Conservation (phyloP, 495 filamentous ascomycete genomes). For the Friedmanniomyces endolithicus region DNA sequence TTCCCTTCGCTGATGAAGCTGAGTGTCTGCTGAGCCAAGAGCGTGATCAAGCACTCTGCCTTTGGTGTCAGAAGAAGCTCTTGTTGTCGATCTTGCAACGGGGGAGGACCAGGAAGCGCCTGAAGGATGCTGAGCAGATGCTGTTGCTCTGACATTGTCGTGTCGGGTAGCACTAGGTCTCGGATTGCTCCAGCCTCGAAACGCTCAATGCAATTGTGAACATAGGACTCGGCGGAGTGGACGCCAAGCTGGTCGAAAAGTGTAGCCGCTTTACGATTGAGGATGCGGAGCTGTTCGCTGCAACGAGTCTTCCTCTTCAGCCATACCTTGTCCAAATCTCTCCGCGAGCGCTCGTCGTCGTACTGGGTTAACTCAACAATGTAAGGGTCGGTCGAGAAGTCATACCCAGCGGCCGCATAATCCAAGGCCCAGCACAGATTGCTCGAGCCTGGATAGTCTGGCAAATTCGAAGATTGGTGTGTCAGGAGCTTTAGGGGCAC, state of each 20-base stretch:
- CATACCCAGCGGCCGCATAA: conserved; percentile 33
- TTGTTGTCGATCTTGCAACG: neutral
- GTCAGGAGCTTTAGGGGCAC: conserved; percentile 40
- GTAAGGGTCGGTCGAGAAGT: conserved; percentile 60
- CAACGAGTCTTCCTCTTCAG: conserved; percentile 48
- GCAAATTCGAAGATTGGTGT: conserved; percentile 27
- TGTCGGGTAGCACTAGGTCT: conserved; percentile 25
- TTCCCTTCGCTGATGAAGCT: conserved; percentile 35
- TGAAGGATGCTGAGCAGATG: conserved; percentile 47
- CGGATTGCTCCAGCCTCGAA: neutral
- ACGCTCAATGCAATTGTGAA: conserved; percentile 40
- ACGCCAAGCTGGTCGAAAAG: conserved; percentile 57
- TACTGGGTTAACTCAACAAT: conserved; percentile 38
- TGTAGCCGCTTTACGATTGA: conserved; percentile 39
- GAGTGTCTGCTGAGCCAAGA: conserved; percentile 36
- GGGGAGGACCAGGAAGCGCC: neutral
- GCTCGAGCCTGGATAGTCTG: neutral
- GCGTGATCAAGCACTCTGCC: conserved; percentile 39
- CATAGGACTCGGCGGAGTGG: conserved; percentile 63
- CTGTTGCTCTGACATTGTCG: conserved; percentile 41
- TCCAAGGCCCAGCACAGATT: neutral
- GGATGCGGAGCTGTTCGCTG: conserved; percentile 46
- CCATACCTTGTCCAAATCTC: conserved; percentile 38
- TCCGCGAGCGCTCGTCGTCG: conserved; percentile 24
- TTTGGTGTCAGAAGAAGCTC: conserved; percentile 39